Base-by-base conservation (phyloP, 2,329 filamentous ascomycete species). In the Xylaria hypoxylon region DNA sequence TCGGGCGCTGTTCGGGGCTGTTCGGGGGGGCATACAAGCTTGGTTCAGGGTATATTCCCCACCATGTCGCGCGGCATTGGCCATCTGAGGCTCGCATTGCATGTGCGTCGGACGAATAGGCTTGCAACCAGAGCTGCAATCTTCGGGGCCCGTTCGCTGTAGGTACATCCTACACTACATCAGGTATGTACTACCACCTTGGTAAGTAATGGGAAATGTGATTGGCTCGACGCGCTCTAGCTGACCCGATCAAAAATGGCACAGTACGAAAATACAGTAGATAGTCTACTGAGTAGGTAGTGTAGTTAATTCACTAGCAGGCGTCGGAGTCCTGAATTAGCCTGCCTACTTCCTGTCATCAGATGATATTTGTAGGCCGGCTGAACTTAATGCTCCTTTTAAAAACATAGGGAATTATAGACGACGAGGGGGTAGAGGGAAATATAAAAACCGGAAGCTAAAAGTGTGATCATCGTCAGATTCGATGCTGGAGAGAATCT, bases 71-170 rank as follows among this genome's bases (percentile, higher is more conserved):
- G 6, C 26, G 24, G 50, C 38, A 51, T 28, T 59, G 31, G 42
- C 19, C 11, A 6, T 17, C n/a, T 24, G 42, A 7, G 42, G 8
- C 31, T 26, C n/a, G 24, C 22, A n/a, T 50, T 53, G 47, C 52
- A 44, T 59, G 31, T 42, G 55, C 48, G 45, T 62, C 53, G 15
- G 31, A 47, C 66, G 44, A 66, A 68, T 68, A 48, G 66, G 50
- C 31, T 57, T 19, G 44, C 47, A 45, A 19, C 38, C 55, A 47
- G 61, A 47, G 42, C 42, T 51, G 45, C 47, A 50, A 26, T 31
- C 28, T 48, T 57, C 47, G 58, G 50, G 28, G 56, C 48, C 35
- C 24, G 47, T 33, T 17, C 7, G 44, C n/a, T 5, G 11, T 53
- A 5, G n/a, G n/a, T n/a, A n/a, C n/a, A n/a, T n/a, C 11, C 31